Percentiles rank a stretch among this genome's conserved stretches.
Conservation (phyloP, 805 yeast species). For the Saturnispora serradocipensis region DNA sequence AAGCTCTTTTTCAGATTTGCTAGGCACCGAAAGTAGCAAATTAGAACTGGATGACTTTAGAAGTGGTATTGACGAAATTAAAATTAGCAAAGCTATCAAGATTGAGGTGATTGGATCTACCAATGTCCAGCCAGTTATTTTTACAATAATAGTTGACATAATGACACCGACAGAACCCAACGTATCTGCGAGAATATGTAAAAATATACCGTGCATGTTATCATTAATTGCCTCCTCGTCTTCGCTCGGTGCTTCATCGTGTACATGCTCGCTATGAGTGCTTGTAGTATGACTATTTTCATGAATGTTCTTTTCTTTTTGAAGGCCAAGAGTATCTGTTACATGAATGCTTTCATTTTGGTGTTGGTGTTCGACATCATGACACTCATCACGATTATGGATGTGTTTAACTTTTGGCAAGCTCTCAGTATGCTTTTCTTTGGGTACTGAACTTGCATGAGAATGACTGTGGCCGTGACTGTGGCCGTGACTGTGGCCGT, state of each 20-base stretch:
- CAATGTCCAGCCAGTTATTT: slow-evolving; percentile 56
- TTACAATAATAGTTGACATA: slow-evolving; percentile 73
- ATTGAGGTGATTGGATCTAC: slow-evolving; percentile 92
- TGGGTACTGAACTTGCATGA: slow-evolving; percentile 10
- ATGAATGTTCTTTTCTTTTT: neutral
- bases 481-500: slow-evolving; percentile 23
- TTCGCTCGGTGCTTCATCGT: slow-evolving; percentile 31
- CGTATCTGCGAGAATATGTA: slow-evolving; percentile 92
- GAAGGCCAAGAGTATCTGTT: neutral
- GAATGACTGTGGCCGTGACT: slow-evolving; percentile 26
- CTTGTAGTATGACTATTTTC: slow-evolving; percentile 1
- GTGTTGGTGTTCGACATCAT: neutral
- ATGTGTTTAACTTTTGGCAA: neutral
- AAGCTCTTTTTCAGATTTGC: slow-evolving; percentile 49
- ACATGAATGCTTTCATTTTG: slow-evolving; percentile 1
- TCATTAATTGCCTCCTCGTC: slow-evolving; percentile 46
- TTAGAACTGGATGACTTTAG: slow-evolving; percentile 72
- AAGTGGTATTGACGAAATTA: slow-evolving; percentile 76
- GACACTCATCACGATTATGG: neutral
- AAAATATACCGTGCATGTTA: slow-evolving; percentile 89
- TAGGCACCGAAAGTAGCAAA: slow-evolving; percentile 49
- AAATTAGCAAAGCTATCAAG: slow-evolving; percentile 71
- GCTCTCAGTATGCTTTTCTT: neutral
- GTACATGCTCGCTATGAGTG: slow-evolving; percentile 2
- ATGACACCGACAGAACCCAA: slow-evolving; percentile 96